Percentiles rank a stretch among this genome's conserved stretches.
phyloP scores from a whole-genome alignment of 192 early-diverging fungal genomes.

The Gamsiella multidivaricata region DNA sequence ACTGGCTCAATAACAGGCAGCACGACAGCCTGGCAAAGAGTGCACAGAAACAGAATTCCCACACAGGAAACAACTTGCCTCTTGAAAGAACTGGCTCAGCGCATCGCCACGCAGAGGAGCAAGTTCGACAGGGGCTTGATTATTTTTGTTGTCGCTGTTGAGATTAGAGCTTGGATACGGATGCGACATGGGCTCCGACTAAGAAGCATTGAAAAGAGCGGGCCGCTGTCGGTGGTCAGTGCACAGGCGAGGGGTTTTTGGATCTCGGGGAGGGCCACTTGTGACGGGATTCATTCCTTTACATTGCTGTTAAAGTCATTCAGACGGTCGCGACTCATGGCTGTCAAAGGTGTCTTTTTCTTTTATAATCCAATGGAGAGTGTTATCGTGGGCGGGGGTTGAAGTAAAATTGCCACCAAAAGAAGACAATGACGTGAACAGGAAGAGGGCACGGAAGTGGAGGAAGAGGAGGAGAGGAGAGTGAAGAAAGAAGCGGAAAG shows the following conservation, averaged over 20 bases:
- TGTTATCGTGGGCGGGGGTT: background rate
- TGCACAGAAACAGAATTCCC: too few relatives aligned
- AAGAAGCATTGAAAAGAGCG: background rate
- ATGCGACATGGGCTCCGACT: conserved; percentile 4
- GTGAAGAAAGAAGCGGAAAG: background rate
- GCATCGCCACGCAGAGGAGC: conserved; percentile 39
- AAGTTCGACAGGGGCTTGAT: conserved; percentile 32
- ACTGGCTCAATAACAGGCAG: too few relatives aligned
- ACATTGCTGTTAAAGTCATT: conserved; percentile 47
- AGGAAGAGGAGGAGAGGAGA: background rate
- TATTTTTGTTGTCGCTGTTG: conserved; percentile 4
- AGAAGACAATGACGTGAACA: background rate
- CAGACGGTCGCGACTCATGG: conserved; percentile 52
- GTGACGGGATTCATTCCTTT: background rate
- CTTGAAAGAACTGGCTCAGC: conserved; percentile 47
- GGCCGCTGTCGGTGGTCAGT: background rate
- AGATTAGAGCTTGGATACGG: conserved; percentile 5
- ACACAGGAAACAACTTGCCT: conserved; percentile 19
- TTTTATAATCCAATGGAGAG: background rate
- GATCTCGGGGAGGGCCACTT: too few relatives aligned
- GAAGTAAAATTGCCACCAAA: background rate
- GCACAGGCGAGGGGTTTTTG: too few relatives aligned
- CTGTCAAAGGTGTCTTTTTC: too few relatives aligned
- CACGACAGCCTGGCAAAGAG: too few relatives aligned
- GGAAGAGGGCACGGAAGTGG: background rate